A percentile compares a stretch with the other conserved stretches of the same genome.
phyloP scores from a whole-genome alignment of 257 asterid species.

The Capsicum pubescens region DNA sequence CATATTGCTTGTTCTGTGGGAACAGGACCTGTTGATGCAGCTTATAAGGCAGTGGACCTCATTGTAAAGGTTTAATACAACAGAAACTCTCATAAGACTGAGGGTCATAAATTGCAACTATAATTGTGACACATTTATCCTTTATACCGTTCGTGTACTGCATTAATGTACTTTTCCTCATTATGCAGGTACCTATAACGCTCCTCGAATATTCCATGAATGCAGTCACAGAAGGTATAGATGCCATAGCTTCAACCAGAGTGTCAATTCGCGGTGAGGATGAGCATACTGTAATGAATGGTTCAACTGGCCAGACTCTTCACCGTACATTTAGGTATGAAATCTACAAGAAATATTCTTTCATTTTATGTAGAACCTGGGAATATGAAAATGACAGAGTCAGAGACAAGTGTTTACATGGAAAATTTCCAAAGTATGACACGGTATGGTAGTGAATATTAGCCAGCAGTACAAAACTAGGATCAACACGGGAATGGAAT shows the following conservation, averaged over 20 bases:
- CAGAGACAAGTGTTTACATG: neutral
- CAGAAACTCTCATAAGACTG: neutral
- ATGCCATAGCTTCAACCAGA: constrained; percentile 87
- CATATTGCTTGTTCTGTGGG: constrained; percentile 88
- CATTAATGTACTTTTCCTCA: neutral
- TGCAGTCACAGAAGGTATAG: constrained; percentile 91
- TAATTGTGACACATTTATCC: neutral
- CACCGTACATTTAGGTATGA: constrained; percentile 77
- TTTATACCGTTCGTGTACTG: neutral
- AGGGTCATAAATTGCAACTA: neutral
- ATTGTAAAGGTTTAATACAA: constrained; percentile 65
- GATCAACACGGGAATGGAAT: neutral
- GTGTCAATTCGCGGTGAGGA: constrained; percentile 62
- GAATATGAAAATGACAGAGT: too few relatives aligned
- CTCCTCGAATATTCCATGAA: constrained; percentile 82
- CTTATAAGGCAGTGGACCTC: constrained; percentile 86
- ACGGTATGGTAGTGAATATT: neutral
- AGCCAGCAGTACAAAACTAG: neutral
- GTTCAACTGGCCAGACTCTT: constrained; percentile 58
- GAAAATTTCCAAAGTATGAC: constrained; percentile 20
- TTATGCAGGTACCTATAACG: constrained; percentile 70
- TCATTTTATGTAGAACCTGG: neutral
- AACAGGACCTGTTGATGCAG: constrained; percentile 98
- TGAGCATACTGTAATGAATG: constrained; percentile 56
- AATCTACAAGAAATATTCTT: constrained; percentile 3